Evolutionary conservation across 2,329 filamentous ascomycete genomes (phyloP), one percentile per base, ranked within the genome.

Genomic region (Penicillium palitans): DNA sequence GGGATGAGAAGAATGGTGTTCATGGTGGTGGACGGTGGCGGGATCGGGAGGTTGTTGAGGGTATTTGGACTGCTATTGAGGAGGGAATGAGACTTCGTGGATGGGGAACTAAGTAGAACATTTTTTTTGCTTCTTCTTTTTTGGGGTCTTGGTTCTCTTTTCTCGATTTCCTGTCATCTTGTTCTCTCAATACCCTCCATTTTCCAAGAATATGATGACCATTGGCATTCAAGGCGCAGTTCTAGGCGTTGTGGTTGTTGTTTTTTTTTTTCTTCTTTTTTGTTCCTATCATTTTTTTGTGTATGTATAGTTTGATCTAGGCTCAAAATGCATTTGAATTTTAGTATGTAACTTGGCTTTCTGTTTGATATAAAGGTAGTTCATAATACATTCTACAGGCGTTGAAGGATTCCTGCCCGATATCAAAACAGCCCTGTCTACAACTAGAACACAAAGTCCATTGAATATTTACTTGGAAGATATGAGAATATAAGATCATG

Each of bases 41-140:
- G 67, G 95, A 99, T 76, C 84, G 93, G 51, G 95, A 98, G 79
- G 87, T 96, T 19, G 91, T 97, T 10, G 95, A 98, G 81, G 83
- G 87, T 59, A 91, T 99, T 61, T 99, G 95, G 95, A 90, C 89
- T 70, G 81, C 85, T 5, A 90, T 99, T 63, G 95, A 98, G 81
- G 83, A 83, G 64, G 89, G 90, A 62, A 98, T 99, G 95, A 84
- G 88, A 69, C 82, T 83, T 60, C 91, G 88, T 72, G 93, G 92
- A 2, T 97, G 92, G 91, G 72, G 72, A 52, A 61, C 67, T n/a
- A 72, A 72, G 52, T 73, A 61, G 61, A 48, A 12, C 29, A 13
- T 21, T 53, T 47, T 27, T 44, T 31, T 31, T 39, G 33, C 29
- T 52, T 21, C 35, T 41, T 37, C 31, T 53, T 39, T 45, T 59